Evolutionary conservation across 257 asterid genomes (phyloP), one percentile per base, ranked within the genome.

Genomic region (Solanum pennellii): DNA sequence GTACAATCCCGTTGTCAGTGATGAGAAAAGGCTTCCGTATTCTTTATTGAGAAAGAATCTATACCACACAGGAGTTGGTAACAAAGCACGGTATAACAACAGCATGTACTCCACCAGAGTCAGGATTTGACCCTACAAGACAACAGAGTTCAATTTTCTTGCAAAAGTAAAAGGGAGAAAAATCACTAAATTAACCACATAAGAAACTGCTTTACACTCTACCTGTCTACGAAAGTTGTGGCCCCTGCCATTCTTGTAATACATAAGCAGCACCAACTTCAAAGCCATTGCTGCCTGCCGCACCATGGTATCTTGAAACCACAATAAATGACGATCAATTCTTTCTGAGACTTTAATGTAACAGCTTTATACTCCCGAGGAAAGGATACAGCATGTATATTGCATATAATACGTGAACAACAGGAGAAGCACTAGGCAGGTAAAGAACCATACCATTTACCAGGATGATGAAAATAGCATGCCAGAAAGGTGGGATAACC

Each of bases 41-140:
- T 93, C 95, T 90, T 96, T 95, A 98, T 95, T 96, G 91, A 95
- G 89, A 92, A 96, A 96, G 93, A 96, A 96, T 88, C 96, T 93
- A 89, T 95, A 96, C 99, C 99, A 96, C 71, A 96, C 98, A 87
- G 99, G 98, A 89, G 98, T 83, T 52, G 99, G 98, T 88, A 96
- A 92, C 90, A 96, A 87, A 62, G 98, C 98, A 90, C 99, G 98
- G 93, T 95, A 96, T 47, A 96, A 91, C 90, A 96, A 93, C 92
- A 96, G 90, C 15, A 94, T 82, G 89, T 96, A 95, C 89, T 96
- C 99, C 75, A 96, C 95, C 88, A 95, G 92, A 90, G 99, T 96
- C 88, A 96, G 91, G 94, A 96, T 92, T 91, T 95, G 99, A 77
- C 97, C 99, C 99, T 96, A 88, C 92, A 82, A 44, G 89, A 84